Evolutionary conservation across 306 rosid species (phyloP).

Genomic region (Cicer bijugum): DNA sequence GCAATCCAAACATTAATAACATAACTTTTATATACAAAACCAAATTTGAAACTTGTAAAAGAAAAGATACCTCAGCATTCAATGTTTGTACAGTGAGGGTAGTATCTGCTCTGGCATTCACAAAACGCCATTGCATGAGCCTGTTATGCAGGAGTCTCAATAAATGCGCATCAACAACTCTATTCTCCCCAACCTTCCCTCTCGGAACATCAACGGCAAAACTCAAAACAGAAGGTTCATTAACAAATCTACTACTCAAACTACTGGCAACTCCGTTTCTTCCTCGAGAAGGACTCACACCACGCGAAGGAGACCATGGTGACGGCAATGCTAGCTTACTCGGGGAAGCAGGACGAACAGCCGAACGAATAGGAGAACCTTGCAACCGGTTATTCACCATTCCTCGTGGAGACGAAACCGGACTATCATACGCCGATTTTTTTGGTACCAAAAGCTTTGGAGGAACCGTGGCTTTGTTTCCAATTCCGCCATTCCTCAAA

Average conservation of each 20-base stretch:
- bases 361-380: constrained; percentile 65
- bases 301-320: constrained; percentile 66
- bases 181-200: constrained; percentile 72
- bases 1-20: background rate
- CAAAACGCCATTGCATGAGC: constrained; percentile 86
- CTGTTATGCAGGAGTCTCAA: constrained; percentile 82
- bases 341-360: constrained; percentile 73
- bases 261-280: constrained; percentile 56
- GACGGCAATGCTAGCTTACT: constrained; percentile 54
- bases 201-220: constrained; percentile 68
- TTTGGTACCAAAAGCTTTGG: constrained; percentile 55
- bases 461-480: constrained; percentile 49
- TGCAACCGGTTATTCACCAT: constrained; percentile 56
- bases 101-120: constrained; percentile 74
- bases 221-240: constrained; percentile 67
- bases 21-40: constrained; percentile 1
- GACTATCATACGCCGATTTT: constrained; percentile 56
- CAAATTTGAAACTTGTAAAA: background rate
- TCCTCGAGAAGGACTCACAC: constrained; percentile 70
- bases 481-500: constrained; percentile 54
- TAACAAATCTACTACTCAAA: constrained; percentile 51
- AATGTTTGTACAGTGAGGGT: constrained; percentile 63
- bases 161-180: constrained; percentile 66
- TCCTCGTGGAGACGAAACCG: constrained; percentile 69
- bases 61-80: constrained; percentile 79